phyloP scores from a whole-genome alignment of 2,329 filamentous ascomycete species.

The Scedosporium minutisporum region DNA sequence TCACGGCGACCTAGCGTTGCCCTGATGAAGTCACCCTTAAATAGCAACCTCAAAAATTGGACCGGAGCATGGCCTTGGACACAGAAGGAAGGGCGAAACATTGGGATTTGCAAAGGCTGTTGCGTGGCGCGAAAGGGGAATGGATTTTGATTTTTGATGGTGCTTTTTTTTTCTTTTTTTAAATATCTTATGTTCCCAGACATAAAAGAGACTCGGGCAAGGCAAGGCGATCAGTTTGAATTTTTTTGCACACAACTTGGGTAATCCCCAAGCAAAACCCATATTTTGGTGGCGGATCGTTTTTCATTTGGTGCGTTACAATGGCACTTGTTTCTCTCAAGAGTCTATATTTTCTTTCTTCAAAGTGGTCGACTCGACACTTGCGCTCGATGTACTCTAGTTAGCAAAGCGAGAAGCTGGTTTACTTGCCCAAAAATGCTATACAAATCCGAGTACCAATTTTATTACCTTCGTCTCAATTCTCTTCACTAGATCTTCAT shows the following conservation, averaged over 20 bases:
- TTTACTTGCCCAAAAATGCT: neutral
- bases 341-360: neutral
- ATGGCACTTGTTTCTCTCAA: neutral
- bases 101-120: neutral
- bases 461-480: neutral
- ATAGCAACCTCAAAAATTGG: neutral
- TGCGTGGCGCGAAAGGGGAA: neutral
- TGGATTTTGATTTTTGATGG: slow-evolving; percentile 19
- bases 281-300: slow-evolving; percentile 4
- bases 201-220: slow-evolving; percentile 1
- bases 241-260: slow-evolving; percentile 10
- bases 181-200: slow-evolving; percentile 16
- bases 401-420: neutral
- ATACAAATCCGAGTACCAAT: neutral
- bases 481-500: neutral
- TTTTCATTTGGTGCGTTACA: neutral
- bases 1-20: neutral
- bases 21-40: neutral
- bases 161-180: slow-evolving; percentile 2
- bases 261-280: slow-evolving; percentile 1
- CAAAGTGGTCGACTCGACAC: neutral
- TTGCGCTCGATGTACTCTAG: neutral
- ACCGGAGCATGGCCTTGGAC: neutral
- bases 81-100: neutral
- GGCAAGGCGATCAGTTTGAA: slow-evolving; percentile 15